Evolutionary conservation across 805 yeast genomes (phyloP).

Genomic region (Metschnikowia cubensis): DNA sequence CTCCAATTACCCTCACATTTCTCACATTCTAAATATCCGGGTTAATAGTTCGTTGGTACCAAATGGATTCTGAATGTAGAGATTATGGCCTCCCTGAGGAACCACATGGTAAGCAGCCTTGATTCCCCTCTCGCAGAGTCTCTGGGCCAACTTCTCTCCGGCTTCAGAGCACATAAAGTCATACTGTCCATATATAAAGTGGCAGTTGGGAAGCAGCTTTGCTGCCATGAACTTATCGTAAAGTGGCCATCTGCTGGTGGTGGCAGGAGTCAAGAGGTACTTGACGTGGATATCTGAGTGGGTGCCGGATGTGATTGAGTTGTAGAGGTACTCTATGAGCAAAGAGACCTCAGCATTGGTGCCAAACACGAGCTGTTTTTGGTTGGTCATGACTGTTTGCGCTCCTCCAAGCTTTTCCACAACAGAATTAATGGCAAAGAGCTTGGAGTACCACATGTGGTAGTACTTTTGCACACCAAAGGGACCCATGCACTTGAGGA

Average conservation of each 20-base stretch:
- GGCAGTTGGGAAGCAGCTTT: constrained; percentile 23
- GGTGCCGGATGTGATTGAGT: constrained; percentile 37
- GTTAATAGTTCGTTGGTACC: constrained; percentile 31
- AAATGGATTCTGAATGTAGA: constrained; percentile 44
- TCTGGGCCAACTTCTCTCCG: constrained; percentile 35
- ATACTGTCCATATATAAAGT: constrained; percentile 61
- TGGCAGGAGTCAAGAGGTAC: constrained; percentile 51
- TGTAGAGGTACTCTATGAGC: constrained; percentile 40
- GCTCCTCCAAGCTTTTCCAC: constrained; percentile 29
- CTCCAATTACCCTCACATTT: too few relatives aligned
- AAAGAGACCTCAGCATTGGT: constrained; percentile 33
- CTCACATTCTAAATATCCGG: not conserved
- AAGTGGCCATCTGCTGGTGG: constrained; percentile 63
- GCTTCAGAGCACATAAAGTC: constrained; percentile 72
- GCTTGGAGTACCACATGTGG: constrained; percentile 38
- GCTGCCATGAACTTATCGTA: constrained; percentile 46
- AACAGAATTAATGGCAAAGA: constrained; percentile 38
- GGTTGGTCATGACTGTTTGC: constrained; percentile 18
- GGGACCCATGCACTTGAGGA: constrained; percentile 45
- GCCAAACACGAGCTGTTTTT: constrained; percentile 35
- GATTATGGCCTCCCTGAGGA: constrained; percentile 41
- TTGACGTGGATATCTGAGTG: constrained; percentile 41
- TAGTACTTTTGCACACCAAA: constrained; percentile 36
- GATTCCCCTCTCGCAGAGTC: constrained; percentile 15
- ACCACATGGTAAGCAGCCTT: constrained; percentile 14